Conservation (phyloP, 2,329 filamentous ascomycete species). For the Akanthomyces muscarius region DNA sequence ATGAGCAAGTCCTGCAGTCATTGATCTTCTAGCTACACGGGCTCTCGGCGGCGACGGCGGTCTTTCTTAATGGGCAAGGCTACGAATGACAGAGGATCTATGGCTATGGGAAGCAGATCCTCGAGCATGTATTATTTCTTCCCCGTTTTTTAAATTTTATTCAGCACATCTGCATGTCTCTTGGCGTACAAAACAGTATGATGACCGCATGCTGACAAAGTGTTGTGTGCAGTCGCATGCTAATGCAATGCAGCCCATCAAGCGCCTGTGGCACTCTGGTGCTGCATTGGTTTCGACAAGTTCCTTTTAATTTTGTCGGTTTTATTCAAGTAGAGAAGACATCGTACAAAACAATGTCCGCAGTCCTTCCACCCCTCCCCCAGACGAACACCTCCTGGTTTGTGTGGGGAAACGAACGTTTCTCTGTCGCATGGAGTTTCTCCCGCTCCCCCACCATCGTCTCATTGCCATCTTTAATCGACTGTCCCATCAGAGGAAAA, state of each 20-base stretch:
- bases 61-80: neutral
- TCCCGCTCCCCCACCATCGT: neutral
- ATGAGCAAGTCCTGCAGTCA: no score
- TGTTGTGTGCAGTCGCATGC: neutral
- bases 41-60: no score
- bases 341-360: no score
- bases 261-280: neutral
- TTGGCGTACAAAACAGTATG: neutral
- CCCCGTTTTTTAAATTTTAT: conserved; percentile 24
- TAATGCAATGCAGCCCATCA: neutral
- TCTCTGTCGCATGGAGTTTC: no score
- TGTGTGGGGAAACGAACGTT: conserved; percentile 6
- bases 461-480: neutral
- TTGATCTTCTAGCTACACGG: no score
- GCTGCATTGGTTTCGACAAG: neutral
- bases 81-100: conserved; percentile 23
- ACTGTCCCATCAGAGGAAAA: neutral
- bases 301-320: no score
- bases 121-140: conserved; percentile 48
- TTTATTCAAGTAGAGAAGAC: no score
- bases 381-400: neutral
- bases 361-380: neutral
- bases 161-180: neutral
- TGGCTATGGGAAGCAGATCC: conserved; percentile 25
- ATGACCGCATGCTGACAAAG: neutral